Percentiles rank a stretch among this genome's conserved stretches.
These are phyloP conservation scores for Purpureocillium takamizusanense DNA, from an alignment of 2,329 filamentous ascomycete genomes.

Conservation along the genomic window DNA sequence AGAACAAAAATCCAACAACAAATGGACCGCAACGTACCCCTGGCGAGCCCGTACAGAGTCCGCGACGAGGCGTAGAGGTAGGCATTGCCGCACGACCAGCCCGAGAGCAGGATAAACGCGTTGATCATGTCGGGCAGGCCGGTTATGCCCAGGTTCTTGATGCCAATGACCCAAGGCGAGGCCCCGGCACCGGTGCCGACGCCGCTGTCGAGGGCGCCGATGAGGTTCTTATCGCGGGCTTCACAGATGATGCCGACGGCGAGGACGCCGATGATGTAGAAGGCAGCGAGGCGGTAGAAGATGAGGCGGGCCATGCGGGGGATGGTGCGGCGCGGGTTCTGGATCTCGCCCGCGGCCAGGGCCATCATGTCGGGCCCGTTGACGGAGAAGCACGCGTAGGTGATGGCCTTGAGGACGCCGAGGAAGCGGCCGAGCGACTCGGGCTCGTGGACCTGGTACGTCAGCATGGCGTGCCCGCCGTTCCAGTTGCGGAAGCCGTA, in stretches of 20 bases:
- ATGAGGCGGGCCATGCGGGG: conserved; percentile 64
- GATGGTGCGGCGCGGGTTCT: conserved; percentile 56
- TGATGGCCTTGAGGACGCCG: conserved; percentile 32
- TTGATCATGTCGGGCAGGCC: conserved; percentile 47
- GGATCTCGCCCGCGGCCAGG: conserved; percentile 47
- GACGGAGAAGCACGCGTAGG: conserved; percentile 61
- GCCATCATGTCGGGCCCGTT: conserved; percentile 59
- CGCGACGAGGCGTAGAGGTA: conserved; percentile 37
- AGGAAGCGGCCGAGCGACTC: conserved; percentile 35
- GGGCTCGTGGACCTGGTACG: conserved; percentile 35
- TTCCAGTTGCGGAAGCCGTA: conserved; percentile 55
- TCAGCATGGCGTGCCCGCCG: conserved; percentile 20
- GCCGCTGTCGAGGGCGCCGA: conserved; percentile 33
- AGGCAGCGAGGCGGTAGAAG: conserved; percentile 62
- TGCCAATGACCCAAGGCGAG: conserved; percentile 53
- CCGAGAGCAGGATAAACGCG: conserved; percentile 50
- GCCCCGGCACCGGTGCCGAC: conserved; percentile 40
- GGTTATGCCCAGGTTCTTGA: conserved; percentile 40
- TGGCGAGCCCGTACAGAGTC: conserved; percentile 38
- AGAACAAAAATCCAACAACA: too few species aligned
- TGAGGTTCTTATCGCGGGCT: conserved; percentile 36
- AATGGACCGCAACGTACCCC: too few species aligned
- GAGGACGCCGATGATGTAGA: conserved; percentile 60
- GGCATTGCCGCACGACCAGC: conserved; percentile 33
- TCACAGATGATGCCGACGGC: conserved; percentile 45